Base-by-base conservation (phyloP, 176 grass and related monocot species). In the Avena atlantica region DNA sequence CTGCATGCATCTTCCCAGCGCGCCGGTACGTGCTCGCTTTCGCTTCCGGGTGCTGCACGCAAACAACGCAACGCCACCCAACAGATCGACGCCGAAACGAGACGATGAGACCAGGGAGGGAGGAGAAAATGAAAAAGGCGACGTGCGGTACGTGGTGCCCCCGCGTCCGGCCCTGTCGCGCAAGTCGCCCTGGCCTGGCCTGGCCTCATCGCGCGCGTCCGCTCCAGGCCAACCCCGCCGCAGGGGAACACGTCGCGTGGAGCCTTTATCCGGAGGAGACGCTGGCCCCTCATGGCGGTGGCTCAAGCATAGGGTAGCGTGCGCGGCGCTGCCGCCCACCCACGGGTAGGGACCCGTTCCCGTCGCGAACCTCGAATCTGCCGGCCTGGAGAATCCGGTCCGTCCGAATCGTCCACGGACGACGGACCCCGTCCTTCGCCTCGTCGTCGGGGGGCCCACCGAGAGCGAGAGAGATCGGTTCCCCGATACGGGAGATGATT, bases 351-450 rank as follows among this genome's bases (percentile, higher is more conserved):
- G 16, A 44, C 69, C 19, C 74, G 82, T 56, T 50, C n/a, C 11
- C 66, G 82, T 75, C 88, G 83, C 78, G 88, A 81, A 83, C 69
- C 52, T 78, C 53, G 52, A 80, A 73, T 86, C 71, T 31, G 27
- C 53, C 12, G 9, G 64, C 61, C 56, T 4, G 58, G 12, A 36
- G 87, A 42, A 89, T 52, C 81, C 20, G 50, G 84, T 89, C 60
- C 83, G 77, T 66, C 14, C 45, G 70, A 72, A 56, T 12, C 19
- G 16, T 78, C 36, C 12, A 19, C 25, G 67, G 67, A 70, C 36
- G 34, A 19, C 60, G 74, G 69, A 40, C 2, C 11, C 10, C 49
- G 1, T 21, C 80, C 60, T 34, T 20, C 21, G 53, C 37, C 24
- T 50, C 14, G 60, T 8, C 45, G 0, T 53, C 34, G 50, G 52